Conservation (phyloP, 768 basidiomycete species). For the Leccinum subtestaceum region DNA sequence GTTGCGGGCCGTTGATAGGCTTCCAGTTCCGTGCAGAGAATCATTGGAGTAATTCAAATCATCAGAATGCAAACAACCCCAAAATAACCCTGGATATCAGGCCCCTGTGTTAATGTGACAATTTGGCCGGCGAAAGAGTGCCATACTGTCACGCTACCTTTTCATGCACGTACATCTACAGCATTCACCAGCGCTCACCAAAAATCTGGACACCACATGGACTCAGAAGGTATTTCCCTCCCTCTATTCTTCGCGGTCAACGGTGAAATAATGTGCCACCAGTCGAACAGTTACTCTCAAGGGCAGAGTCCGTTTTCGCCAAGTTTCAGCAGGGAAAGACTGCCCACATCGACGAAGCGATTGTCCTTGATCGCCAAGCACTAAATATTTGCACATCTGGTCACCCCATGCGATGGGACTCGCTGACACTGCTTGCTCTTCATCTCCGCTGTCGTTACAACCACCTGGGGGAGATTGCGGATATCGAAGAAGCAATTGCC, state of each 20-base stretch:
- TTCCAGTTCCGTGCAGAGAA: neutral
- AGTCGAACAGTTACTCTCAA: neutral
- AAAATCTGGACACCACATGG: neutral
- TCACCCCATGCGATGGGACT: neutral
- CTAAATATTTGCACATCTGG: neutral
- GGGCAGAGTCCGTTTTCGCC: neutral
- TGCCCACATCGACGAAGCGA: neutral
- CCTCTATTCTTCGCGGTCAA: neutral
- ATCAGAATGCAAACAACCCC: no score
- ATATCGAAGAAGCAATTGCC: neutral
- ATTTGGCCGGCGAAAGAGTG: neutral
- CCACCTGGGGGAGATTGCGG: neutral
- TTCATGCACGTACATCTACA: neutral
- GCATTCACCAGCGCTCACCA: neutral
- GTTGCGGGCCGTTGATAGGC: no score
- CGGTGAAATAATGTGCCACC: neutral
- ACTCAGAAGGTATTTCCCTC: neutral
- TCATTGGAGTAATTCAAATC: no score
- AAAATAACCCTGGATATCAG: neutral
- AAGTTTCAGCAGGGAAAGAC: neutral
- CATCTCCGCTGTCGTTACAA: neutral
- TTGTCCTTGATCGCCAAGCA: neutral
- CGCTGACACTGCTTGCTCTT: neutral
- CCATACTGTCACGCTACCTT: neutral
- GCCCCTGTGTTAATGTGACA: neutral